These are phyloP conservation scores for Talaromyces sp. DNA, from an alignment of 2,329 filamentous ascomycete species.

Conservation along the genomic window DNA sequence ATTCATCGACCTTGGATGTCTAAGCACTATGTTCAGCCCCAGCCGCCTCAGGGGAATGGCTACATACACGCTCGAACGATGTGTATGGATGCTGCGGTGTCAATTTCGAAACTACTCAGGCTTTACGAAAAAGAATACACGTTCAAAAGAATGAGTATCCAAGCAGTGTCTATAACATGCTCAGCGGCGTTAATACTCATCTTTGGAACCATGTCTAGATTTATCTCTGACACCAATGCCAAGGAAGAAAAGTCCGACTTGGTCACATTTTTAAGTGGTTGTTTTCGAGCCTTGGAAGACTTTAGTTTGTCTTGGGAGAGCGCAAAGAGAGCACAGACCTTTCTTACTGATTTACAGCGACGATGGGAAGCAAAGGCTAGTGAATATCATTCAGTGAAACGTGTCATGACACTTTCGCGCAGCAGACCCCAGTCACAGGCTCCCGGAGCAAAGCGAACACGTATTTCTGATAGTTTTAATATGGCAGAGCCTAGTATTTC, in stretches of 20 bases:
- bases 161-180: constrained; percentile 25
- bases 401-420: neutral
- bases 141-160: constrained; percentile 22
- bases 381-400: neutral
- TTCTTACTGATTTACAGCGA: neutral
- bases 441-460: neutral
- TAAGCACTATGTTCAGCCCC: constrained; percentile 23
- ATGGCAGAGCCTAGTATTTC: neutral
- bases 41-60: constrained; percentile 22
- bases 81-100: constrained; percentile 22
- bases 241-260: neutral
- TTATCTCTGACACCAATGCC: neutral
- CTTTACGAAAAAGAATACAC: constrained; percentile 24
- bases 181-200: constrained; percentile 28
- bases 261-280: neutral
- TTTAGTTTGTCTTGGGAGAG: neutral
- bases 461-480: neutral
- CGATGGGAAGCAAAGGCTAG: neutral
- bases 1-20: constrained; percentile 33
- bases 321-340: neutral
- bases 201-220: constrained; percentile 21
- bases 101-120: constrained; percentile 22
- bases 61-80: constrained; percentile 24
- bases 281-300: neutral
- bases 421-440: neutral